Evolutionary conservation across 495 filamentous ascomycete genomes (phyloP).

Genomic region (Astrothelium macrocarpum): DNA sequence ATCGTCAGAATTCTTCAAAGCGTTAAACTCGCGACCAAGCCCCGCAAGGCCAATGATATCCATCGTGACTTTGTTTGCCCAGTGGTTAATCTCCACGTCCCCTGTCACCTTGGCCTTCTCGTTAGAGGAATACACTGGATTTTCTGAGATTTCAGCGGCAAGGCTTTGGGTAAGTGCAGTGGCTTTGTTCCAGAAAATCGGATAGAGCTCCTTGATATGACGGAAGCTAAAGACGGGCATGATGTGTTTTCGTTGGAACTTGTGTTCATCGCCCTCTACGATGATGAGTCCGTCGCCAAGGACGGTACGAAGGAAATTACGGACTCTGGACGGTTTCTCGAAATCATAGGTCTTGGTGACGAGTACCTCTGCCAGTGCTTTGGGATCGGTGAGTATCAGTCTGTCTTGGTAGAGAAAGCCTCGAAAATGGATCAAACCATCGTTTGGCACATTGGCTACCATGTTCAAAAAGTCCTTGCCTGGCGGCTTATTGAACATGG

Average conservation of each 20-base stretch:
- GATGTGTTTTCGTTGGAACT: slow-evolving; percentile 28
- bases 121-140: slow-evolving; percentile 4
- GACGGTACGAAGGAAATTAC: slow-evolving; percentile 25
- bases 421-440: slow-evolving; percentile 25
- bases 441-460: slow-evolving; percentile 15
- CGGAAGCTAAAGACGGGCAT: slow-evolving; percentile 29
- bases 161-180: slow-evolving; percentile 30
- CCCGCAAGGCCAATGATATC: slow-evolving; percentile 31
- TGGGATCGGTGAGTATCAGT: slow-evolving; percentile 21
- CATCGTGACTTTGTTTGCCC: slow-evolving; percentile 27
- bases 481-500: slow-evolving; percentile 1
- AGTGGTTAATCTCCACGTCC: slow-evolving; percentile 26
- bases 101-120: slow-evolving; percentile 4
- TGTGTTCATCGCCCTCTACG: slow-evolving; percentile 31
- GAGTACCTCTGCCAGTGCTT: slow-evolving; percentile 27
- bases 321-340: slow-evolving; percentile 40
- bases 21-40: slow-evolving; percentile 27
- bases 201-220: slow-evolving; percentile 30
- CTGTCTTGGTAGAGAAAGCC: slow-evolving; percentile 22
- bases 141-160: slow-evolving; percentile 19
- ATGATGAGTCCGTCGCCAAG: slow-evolving; percentile 29
- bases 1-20: slow-evolving; percentile 25
- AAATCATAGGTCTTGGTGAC: slow-evolving; percentile 40
- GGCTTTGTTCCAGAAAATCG: slow-evolving; percentile 37
- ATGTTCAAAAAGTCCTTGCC: background rate